Percentiles rank a stretch among this genome's conserved stretches.
Evolutionary conservation across 345 rosid genomes (phyloP).

Genomic region (Moricandia moricandioides): DNA sequence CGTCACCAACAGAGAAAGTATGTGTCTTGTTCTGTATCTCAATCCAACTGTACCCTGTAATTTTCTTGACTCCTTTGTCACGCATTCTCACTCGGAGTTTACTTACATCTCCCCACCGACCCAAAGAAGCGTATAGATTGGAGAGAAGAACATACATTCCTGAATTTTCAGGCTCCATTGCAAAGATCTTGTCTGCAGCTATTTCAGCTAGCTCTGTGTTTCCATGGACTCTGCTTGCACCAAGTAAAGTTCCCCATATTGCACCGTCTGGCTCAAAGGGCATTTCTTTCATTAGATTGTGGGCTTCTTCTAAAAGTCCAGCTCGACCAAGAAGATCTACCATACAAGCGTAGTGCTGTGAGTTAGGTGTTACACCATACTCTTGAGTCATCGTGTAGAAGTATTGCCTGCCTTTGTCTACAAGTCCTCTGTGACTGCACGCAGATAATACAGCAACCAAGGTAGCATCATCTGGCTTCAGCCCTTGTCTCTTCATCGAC

Average conservation of each 20-base stretch:
- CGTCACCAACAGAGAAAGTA: constrained; percentile 58
- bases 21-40: constrained; percentile 64
- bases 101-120: constrained; percentile 65
- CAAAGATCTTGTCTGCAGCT: constrained; percentile 58
- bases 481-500: constrained; percentile 53
- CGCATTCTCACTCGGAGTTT: constrained; percentile 61
- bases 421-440: constrained; percentile 66
- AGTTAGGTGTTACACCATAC: constrained; percentile 54
- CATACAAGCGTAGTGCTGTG: constrained; percentile 68
- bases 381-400: constrained; percentile 54
- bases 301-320: constrained; percentile 61
- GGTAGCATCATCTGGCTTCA: constrained; percentile 61
- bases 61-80: constrained; percentile 61
- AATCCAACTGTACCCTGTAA: constrained; percentile 66
- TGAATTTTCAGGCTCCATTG: constrained; percentile 65
- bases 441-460: constrained; percentile 68
- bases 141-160: constrained; percentile 79
- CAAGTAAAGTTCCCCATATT: constrained; percentile 79
- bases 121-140: constrained; percentile 61
- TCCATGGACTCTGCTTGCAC: constrained; percentile 71
- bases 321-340: constrained; percentile 79
- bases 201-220: constrained; percentile 58
- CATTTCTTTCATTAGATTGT: constrained; percentile 51
- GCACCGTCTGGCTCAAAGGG: constrained; percentile 70
- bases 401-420: constrained; percentile 51